Conservation (phyloP, 2,329 filamentous ascomycete genomes). For the Diatrype stigma region DNA sequence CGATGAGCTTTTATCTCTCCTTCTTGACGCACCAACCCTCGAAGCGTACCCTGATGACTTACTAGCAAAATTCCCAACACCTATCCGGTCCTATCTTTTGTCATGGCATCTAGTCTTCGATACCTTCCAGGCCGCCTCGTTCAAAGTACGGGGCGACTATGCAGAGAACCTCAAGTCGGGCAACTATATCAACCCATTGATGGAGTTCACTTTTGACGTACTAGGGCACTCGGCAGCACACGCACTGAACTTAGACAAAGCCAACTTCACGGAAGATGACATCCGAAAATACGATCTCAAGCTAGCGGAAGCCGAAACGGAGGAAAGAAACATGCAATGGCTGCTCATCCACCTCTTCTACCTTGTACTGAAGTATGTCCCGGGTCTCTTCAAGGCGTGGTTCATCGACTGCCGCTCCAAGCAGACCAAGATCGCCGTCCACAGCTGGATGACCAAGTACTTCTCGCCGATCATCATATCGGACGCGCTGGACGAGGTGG, state of each 20-base stretch:
- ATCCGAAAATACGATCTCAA: conserved; percentile 52
- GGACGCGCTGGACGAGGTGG: conserved; percentile 63
- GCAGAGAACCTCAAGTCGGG: conserved; percentile 72
- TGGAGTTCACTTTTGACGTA: conserved; percentile 80
- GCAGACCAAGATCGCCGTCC: conserved; percentile 74
- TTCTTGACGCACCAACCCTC: conserved; percentile 72
- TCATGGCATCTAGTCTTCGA: conserved; percentile 91
- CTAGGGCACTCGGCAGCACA: conserved; percentile 73
- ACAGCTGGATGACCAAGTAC: conserved; percentile 79
- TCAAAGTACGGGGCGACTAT: conserved; percentile 80
- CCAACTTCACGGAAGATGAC: conserved; percentile 53
- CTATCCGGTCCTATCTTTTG: conserved; percentile 75
- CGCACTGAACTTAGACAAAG: conserved; percentile 69
- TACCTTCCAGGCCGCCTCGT: conserved; percentile 72
- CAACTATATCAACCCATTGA: conserved; percentile 61
- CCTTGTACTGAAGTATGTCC: conserved; percentile 69
- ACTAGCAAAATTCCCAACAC: conserved; percentile 64
- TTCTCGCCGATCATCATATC: conserved; percentile 69
- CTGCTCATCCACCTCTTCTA: conserved; percentile 85
- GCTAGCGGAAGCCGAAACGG: conserved; percentile 51
- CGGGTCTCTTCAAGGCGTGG: conserved; percentile 78
- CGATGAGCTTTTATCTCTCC: conserved; percentile 77
- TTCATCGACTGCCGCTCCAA: conserved; percentile 77
- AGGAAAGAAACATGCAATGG: conserved; percentile 75
- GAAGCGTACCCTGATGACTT: conserved; percentile 62